A percentile compares a stretch with the other conserved stretches of the same genome.
Conservation (phyloP, 768 basidiomycete species). For the Suillus subluteus region DNA sequence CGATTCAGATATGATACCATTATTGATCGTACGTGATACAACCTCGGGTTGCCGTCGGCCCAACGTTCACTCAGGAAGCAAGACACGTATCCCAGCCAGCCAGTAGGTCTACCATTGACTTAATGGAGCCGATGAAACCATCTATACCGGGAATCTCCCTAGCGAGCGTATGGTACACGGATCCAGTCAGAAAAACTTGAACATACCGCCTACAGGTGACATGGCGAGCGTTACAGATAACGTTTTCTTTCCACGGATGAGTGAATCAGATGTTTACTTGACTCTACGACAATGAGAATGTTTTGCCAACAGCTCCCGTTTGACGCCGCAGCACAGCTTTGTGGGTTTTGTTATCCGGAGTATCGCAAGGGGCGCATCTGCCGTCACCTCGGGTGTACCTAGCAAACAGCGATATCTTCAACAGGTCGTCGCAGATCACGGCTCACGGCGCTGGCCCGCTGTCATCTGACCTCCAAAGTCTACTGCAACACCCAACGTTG, state of each 20-base stretch:
- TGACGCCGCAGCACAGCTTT: no score
- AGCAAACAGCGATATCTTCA: not conserved
- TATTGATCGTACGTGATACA: slow-evolving; percentile 9
- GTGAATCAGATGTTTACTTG: no score
- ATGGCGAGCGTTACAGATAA: slow-evolving; percentile 1
- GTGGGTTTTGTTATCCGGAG: no score
- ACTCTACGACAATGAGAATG: not conserved
- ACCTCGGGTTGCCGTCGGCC: slow-evolving; percentile 9
- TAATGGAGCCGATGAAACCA: not conserved
- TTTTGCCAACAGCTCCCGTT: not conserved
- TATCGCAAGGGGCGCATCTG: no score
- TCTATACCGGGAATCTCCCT: slow-evolving; percentile 6
- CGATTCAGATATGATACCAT: slow-evolving; percentile 21
- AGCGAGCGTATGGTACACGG: not conserved
- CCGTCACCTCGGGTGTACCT: no score
- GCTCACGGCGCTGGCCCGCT: not conserved
- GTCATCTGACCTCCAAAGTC: not conserved
- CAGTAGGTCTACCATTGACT: not conserved
- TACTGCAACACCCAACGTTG: not conserved
- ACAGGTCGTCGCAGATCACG: not conserved
- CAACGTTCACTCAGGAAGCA: not conserved
- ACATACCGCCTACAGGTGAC: not conserved
- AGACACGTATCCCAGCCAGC: not conserved
- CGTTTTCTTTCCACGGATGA: not conserved
- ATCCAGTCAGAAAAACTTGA: no score